These are phyloP conservation scores for Sporisorium exsertum DNA, from an alignment of 1,284 basidiomycete genomes.

Conservation along the genomic window DNA sequence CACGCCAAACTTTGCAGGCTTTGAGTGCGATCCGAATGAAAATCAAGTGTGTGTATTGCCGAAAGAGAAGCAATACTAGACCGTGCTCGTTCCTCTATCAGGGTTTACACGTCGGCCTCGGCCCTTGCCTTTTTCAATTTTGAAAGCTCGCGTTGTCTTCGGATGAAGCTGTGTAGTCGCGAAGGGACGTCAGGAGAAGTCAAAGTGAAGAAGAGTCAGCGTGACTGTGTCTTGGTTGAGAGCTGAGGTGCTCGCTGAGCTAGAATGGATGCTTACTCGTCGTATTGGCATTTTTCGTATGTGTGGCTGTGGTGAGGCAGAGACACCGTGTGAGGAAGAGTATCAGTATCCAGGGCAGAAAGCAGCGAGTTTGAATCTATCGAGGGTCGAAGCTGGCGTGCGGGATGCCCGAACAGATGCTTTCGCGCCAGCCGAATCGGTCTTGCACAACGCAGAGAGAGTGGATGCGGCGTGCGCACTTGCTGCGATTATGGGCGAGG, in stretches of 20 bases:
- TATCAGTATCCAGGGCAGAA: slow-evolving; percentile 11
- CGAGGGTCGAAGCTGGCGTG: not conserved
- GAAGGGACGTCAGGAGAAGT: not conserved
- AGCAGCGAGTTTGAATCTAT: not conserved
- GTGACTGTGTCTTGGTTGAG: not conserved
- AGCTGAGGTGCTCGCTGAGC: too few relatives aligned
- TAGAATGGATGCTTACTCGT: slow-evolving; percentile 54
- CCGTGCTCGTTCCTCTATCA: not conserved
- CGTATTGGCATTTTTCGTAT: slow-evolving; percentile 67
- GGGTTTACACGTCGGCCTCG: slow-evolving; percentile 27
- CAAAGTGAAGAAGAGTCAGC: not conserved
- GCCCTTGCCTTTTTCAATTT: slow-evolving; percentile 40
- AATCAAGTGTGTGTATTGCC: not conserved
- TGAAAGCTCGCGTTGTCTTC: slow-evolving; percentile 56
- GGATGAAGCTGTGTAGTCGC: slow-evolving; percentile 48
- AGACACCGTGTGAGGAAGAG: not conserved
- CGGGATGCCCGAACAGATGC: not conserved
- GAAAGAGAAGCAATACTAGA: not conserved
- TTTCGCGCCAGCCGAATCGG: not conserved
- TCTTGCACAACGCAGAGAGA: not conserved
- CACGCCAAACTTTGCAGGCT: not conserved
- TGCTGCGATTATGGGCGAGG: not conserved
- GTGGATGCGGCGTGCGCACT: not conserved
- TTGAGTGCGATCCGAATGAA: not conserved
- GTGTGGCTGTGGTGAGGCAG: slow-evolving; percentile 48